phyloP scores from a whole-genome alignment of 2,329 filamentous ascomycete species.

The Triangularia verruculosa region DNA sequence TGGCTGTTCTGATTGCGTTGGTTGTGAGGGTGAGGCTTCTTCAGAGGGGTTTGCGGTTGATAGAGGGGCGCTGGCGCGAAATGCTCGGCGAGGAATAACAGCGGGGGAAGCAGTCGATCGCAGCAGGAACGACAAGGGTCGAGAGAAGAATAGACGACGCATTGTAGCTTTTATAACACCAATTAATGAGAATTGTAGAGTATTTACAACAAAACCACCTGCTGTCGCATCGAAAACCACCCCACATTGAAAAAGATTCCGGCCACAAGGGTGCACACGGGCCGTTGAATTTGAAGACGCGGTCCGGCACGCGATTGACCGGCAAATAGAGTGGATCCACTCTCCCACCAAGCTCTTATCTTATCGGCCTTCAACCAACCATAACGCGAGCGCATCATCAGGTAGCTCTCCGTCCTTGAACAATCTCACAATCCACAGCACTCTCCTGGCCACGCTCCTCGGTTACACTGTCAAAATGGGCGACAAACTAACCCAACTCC shows the following conservation, averaged over 20 bases:
- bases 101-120: not conserved
- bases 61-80: conserved; percentile 1
- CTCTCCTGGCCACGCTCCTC: not conserved
- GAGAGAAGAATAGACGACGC: conserved; percentile 1
- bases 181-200: not conserved
- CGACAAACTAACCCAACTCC: conserved; percentile 77
- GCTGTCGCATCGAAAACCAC: not conserved
- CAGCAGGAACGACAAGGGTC: not conserved
- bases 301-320: not conserved
- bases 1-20: not conserved
- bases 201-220: not conserved
- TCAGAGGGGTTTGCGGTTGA: not conserved
- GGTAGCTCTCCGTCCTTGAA: not conserved
- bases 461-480: conserved; percentile 49
- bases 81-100: not conserved
- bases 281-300: not conserved
- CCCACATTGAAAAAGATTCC: not conserved
- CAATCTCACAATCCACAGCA: not conserved
- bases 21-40: not conserved
- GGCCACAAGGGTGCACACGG: not conserved
- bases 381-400: conserved; percentile 3
- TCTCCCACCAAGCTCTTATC: conserved; percentile 5
- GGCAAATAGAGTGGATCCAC: not conserved
- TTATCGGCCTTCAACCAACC: conserved; percentile 10
- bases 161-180: not conserved